Evolutionary conservation across 2,329 filamentous ascomycete genomes (phyloP), one percentile per base, ranked within the genome.

Genomic region (Alternaria incomplexa): DNA sequence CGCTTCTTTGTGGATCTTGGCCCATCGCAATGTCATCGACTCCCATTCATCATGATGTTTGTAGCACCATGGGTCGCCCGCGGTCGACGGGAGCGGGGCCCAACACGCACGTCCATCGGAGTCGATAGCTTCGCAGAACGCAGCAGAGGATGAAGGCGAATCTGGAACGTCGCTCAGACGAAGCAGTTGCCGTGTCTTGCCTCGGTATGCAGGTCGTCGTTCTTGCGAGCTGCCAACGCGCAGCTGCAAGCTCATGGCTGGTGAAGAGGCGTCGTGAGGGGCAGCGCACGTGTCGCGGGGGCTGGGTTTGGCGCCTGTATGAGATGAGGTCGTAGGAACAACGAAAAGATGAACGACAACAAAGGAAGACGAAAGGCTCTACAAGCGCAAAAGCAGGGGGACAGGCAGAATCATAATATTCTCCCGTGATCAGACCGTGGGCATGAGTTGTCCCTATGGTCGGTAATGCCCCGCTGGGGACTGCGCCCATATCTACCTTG

Each of bases 101-200:
- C 61, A 44, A 32, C 73, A 76, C 17, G 64, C 64, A 20, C 63
- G 61, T 5, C 72, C 70, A 47, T 76, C 67, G 4, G 57, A n/a
- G 11, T 74, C 73, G 25, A 74, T 25, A 20, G 73, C 71, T 20
- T 76, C 72, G 48, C 73, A 76, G 17, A 25, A 32, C 3, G 50
- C 61, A 13, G 55, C 51, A 20, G 32, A 52, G 0, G 56, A 4
- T 11, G 58, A n/a, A 3, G 70, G 71, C 5, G 71, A 73, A 6
- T 67, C 62, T 17, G 72, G 72, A n/a, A 55, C 22, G 9, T 69
- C 57, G 23, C 61, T 65, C 2, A 59, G 40, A 20, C 52, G 56
- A 36, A 68, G 57, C 4, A 71, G 23, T 22, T 26, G 51, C 6
- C 68, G 62, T 10, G 60, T 40, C 12, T 63, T 67, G 11, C 58